Conservation (phyloP, 2,329 filamentous ascomycete genomes). For the Penicillium corylophilum region DNA sequence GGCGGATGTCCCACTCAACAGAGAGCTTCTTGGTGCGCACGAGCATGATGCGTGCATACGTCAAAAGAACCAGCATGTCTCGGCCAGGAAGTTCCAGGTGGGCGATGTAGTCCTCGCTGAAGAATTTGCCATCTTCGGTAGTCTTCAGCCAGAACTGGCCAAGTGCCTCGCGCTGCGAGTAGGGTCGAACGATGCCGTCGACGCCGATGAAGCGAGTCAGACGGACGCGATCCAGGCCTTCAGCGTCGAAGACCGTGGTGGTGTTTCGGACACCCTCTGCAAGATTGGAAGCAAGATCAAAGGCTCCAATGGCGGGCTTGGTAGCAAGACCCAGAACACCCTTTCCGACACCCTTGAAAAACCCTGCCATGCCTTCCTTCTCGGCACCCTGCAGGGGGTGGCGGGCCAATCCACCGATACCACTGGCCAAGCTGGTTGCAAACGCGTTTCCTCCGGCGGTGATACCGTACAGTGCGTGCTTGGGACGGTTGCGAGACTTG, state of each 20-base stretch:
- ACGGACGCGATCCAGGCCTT: constrained; percentile 92
- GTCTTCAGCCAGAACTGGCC: constrained; percentile 99
- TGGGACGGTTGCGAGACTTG: constrained; percentile 86
- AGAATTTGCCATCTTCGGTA: constrained; percentile 94
- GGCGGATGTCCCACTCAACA: constrained; percentile 91
- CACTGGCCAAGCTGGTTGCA: constrained; percentile 86
- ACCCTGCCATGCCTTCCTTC: constrained; percentile 88
- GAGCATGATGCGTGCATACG: constrained; percentile 82
- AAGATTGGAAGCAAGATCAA: constrained; percentile 95
- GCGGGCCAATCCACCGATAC: constrained; percentile 86
- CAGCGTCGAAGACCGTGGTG: constrained; percentile 94
- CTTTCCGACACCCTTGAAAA: constrained; percentile 97
- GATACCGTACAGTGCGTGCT: constrained; percentile 95
- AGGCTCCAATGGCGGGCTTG: constrained; percentile 93
- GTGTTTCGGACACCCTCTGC: constrained; percentile 98
- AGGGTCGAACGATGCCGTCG: constrained; percentile 91
- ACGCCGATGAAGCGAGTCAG: constrained; percentile 86
- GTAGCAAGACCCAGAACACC: constrained; percentile 91
- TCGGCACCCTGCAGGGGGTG: constrained; percentile 95
- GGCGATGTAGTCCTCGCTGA: constrained; percentile 95
- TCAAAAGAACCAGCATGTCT: constrained; percentile 87
- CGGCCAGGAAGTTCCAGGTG: constrained; percentile 88
- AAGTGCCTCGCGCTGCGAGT: constrained; percentile 89
- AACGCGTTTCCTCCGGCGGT: constrained; percentile 94
- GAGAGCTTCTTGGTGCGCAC: constrained; percentile 81